Evolutionary conservation across 2,329 filamentous ascomycete genomes (phyloP).

Genomic region (Aspergillus pseudoglaucus): DNA sequence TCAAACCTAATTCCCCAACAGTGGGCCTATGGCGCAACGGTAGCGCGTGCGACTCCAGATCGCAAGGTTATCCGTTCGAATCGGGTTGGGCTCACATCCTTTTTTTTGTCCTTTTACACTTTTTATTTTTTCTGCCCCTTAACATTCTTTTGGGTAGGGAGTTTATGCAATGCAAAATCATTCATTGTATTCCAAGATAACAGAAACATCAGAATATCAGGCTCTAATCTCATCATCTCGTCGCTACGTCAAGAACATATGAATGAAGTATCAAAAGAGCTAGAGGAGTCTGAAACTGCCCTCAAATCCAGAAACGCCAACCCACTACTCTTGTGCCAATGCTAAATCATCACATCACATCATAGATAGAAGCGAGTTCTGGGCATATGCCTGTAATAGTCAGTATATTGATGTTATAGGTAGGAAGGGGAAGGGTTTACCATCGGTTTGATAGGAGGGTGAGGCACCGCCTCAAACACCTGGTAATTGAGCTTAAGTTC

Average conservation of each 20-base stretch:
- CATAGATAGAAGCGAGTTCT: conserved; percentile 71
- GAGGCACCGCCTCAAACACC: conserved; percentile 93
- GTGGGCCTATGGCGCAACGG: neutral
- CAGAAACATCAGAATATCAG: conserved; percentile 6
- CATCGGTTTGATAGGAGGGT: conserved; percentile 93
- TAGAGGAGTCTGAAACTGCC: conserved; percentile 3
- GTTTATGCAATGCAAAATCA: too few relatives aligned
- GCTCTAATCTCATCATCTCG: neutral
- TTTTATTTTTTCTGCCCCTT: too few relatives aligned
- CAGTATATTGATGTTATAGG: neutral
- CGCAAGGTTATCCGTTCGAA: conserved; percentile 1
- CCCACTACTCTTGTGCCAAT: conserved; percentile 14
- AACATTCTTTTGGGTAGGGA: too few relatives aligned
- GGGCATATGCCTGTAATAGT: conserved; percentile 64
- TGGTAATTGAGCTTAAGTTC: conserved; percentile 88
- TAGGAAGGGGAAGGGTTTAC: conserved; percentile 31
- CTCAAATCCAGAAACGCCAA: conserved; percentile 21
- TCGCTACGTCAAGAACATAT: neutral
- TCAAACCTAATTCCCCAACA: too few relatives aligned
- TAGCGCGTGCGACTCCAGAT: conserved; percentile 1
- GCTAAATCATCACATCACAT: conserved; percentile 54
- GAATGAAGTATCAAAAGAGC: neutral
- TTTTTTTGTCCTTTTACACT: neutral
- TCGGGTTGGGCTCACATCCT: conserved; percentile 5
- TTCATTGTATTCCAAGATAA: neutral